phyloP scores from a whole-genome alignment of 1,284 basidiomycete genomes.

The Malassezia nana region DNA sequence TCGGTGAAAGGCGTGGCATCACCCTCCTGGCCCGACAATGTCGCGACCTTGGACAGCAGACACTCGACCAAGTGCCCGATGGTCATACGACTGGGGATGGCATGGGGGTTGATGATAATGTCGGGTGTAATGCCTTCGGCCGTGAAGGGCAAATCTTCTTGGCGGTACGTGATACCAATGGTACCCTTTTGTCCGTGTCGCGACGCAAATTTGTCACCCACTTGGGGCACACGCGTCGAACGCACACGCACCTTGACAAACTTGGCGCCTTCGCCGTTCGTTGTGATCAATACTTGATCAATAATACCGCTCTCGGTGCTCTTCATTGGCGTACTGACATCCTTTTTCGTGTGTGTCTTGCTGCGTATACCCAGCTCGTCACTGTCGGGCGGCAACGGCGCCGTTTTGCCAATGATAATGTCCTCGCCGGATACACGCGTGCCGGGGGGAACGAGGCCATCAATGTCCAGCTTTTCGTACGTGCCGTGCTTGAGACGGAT shows the following conservation, averaged over 20 bases:
- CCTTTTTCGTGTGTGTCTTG: slow-evolving; percentile 76
- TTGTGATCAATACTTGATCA: slow-evolving; percentile 93
- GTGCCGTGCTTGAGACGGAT: slow-evolving; percentile 95
- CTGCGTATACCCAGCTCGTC: slow-evolving; percentile 94
- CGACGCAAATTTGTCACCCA: slow-evolving; percentile 98
- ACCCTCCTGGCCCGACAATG: slow-evolving; percentile 88
- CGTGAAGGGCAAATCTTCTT: slow-evolving; percentile 99
- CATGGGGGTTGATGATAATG: slow-evolving; percentile 97
- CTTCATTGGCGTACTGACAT: slow-evolving; percentile 94
- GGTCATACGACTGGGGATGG: slow-evolving; percentile 99
- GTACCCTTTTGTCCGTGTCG: slow-evolving; percentile 99
- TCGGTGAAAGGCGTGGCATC: slow-evolving; percentile 98
- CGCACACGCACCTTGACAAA: slow-evolving; percentile 97
- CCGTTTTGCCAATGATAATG: slow-evolving; percentile 98
- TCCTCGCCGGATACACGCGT: slow-evolving; percentile 92
- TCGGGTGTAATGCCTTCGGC: slow-evolving; percentile 91
- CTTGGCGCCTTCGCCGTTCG: slow-evolving; percentile 88
- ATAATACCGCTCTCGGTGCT: slow-evolving; percentile 95
- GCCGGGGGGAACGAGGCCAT: slow-evolving; percentile 88
- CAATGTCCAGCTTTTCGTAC: slow-evolving; percentile 94
- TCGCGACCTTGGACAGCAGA: slow-evolving; percentile 89
- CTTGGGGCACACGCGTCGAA: slow-evolving; percentile 89
- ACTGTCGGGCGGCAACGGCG: slow-evolving; percentile 87
- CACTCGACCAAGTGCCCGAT: slow-evolving; percentile 99
- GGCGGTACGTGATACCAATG: slow-evolving; percentile 95